Conservation (phyloP, 2,329 filamentous ascomycete genomes). For the Juglanconis juglandina region DNA sequence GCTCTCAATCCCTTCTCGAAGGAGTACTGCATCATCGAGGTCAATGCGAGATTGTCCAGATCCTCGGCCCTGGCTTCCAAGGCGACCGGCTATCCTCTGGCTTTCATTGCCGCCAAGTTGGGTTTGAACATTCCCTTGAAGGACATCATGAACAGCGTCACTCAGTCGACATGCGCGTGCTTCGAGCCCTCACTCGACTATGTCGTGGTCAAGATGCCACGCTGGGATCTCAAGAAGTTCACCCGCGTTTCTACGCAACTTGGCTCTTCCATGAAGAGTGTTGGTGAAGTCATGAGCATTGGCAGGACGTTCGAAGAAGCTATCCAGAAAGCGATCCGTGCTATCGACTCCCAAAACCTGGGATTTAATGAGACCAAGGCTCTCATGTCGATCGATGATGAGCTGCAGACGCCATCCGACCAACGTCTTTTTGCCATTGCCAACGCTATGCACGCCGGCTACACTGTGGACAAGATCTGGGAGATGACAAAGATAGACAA, state of each 20-base stretch:
- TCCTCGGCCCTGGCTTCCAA: constrained; percentile 97
- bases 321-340: constrained; percentile 95
- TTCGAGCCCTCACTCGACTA: constrained; percentile 99
- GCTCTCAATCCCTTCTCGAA: constrained; percentile 93
- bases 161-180: constrained; percentile 91
- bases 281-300: constrained; percentile 98
- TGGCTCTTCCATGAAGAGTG: constrained; percentile 98
- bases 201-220: constrained; percentile 96
- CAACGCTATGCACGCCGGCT: constrained; percentile 93
- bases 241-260: constrained; percentile 93
- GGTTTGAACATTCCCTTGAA: constrained; percentile 93
- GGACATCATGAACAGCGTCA: constrained; percentile 94
- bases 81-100: constrained; percentile 93
- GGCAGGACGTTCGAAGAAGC: constrained; percentile 96
- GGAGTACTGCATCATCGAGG: constrained; percentile 97
- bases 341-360: constrained; percentile 91
- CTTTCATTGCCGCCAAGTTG: constrained; percentile 95
- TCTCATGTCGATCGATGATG: constrained; percentile 92
- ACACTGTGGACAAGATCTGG: constrained; percentile 95
- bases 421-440: constrained; percentile 96
- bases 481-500: constrained; percentile 98
- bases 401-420: constrained; percentile 95
- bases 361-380: constrained; percentile 91
- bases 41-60: constrained; percentile 96
- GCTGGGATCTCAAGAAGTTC: constrained; percentile 99